Percentiles rank a stretch among this genome's conserved stretches.
Evolutionary conservation across 2,329 filamentous ascomycete genomes (phyloP).

Genomic region (Colletotrichum sp.): DNA sequence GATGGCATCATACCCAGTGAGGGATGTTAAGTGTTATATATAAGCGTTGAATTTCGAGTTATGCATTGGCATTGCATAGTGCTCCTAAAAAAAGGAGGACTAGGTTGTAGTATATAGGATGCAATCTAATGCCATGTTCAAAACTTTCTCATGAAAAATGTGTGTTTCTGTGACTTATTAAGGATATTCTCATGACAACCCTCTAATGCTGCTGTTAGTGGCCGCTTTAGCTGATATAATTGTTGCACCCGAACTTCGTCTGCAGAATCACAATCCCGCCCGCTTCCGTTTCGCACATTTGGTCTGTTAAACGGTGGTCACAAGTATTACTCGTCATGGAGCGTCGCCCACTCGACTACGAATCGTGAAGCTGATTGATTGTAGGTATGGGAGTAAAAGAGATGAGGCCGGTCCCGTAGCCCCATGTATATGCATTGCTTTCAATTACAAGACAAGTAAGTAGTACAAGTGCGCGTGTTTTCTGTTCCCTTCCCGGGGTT

Average conservation of each 20-base stretch:
- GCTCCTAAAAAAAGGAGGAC: neutral
- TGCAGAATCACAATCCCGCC: neutral
- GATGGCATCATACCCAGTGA: neutral
- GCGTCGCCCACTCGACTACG: neutral
- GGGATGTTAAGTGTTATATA: neutral
- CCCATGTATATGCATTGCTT: conserved; percentile 6
- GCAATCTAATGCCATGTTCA: conserved; percentile 4
- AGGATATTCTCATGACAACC: neutral
- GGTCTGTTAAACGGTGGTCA: neutral
- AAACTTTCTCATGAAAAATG: neutral
- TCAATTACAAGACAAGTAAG: conserved; percentile 40
- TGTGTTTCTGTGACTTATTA: neutral
- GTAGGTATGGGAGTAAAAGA: neutral
- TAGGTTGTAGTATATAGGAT: conserved; percentile 16
- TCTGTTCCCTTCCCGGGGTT: neutral
- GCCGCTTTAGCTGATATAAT: neutral
- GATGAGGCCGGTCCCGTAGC: neutral
- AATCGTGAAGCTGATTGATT: neutral
- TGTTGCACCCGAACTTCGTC: neutral
- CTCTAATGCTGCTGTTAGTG: neutral
- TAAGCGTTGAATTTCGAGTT: neutral
- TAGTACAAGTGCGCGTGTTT: conserved; percentile 30
- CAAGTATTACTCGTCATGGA: neutral
- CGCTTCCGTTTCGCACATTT: neutral
- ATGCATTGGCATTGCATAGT: conserved; percentile 13